These are phyloP conservation scores for Pichia paraexigua DNA, from an alignment of 805 yeast genomes.

Conservation along the genomic window DNA sequence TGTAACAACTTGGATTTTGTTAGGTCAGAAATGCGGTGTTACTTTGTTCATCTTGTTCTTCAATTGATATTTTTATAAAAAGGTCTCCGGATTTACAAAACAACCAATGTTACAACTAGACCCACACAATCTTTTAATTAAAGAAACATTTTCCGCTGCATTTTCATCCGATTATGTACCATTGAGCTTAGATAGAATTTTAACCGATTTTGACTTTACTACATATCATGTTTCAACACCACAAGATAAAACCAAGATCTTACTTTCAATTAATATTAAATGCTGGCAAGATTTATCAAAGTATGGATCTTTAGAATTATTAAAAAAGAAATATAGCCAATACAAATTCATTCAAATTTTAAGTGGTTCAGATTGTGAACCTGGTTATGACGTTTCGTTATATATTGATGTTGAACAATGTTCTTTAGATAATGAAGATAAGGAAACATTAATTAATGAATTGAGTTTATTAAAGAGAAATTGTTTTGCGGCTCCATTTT, in stretches of 20 bases:
- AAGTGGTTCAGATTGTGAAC: conserved; percentile 42
- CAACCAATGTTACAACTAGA: conserved; percentile 74
- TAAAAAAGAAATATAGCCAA: conserved; percentile 43
- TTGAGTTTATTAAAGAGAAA: conserved; percentile 75
- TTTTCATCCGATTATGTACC: conserved; percentile 41
- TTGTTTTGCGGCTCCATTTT: conserved; percentile 88
- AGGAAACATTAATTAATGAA: conserved; percentile 47
- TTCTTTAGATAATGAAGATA: conserved; percentile 36
- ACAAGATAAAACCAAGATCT: conserved; percentile 54
- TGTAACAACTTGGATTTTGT: not conserved
- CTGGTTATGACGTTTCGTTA: conserved; percentile 76
- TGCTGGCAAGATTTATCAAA: conserved; percentile 67
- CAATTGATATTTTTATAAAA: not conserved
- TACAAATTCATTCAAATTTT: conserved; percentile 31
- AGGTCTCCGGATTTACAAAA: not conserved
- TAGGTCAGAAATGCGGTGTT: not conserved
- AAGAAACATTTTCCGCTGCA: conserved; percentile 72
- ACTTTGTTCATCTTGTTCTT: not conserved
- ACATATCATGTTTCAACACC: conserved; percentile 91
- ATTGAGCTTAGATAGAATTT: conserved; percentile 67
- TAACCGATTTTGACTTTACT: conserved; percentile 94
- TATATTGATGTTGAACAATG: conserved; percentile 43
- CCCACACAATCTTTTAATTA: conserved; percentile 72
- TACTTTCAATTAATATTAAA: conserved; percentile 64
- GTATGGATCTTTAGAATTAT: conserved; percentile 55